These are phyloP conservation scores for Penicillium psychrosexuale DNA, from an alignment of 2,329 filamentous ascomycete genomes.

Conservation along the genomic window DNA sequence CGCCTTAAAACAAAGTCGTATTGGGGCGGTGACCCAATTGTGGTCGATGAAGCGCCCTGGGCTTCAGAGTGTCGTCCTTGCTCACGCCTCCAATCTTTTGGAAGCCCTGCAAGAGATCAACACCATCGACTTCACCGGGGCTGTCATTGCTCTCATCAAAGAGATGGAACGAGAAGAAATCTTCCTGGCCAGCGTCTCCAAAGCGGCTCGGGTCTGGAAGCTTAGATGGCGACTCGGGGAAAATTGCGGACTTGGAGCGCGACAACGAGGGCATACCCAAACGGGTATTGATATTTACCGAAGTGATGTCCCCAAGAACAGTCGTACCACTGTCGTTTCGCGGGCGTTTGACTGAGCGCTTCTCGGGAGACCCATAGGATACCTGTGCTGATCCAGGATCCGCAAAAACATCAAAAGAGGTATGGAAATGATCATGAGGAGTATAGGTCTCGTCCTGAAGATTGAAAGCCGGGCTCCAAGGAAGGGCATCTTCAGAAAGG, in stretches of 20 bases:
- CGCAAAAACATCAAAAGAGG: slow-evolving; percentile 56
- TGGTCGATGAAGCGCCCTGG: slow-evolving; percentile 30
- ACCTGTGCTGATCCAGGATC: slow-evolving; percentile 40
- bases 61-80: slow-evolving; percentile 34
- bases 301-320: slow-evolving; percentile 49
- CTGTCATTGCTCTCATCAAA: slow-evolving; percentile 47
- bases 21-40: slow-evolving; percentile 33
- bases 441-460: slow-evolving; percentile 47
- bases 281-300: slow-evolving; percentile 36
- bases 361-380: slow-evolving; percentile 54
- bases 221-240: slow-evolving; percentile 43
- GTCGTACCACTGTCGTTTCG: slow-evolving; percentile 49
- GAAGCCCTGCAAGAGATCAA: slow-evolving; percentile 49
- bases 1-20: slow-evolving; percentile 32
- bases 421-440: slow-evolving; percentile 43
- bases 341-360: slow-evolving; percentile 52
- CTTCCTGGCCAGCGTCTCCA: slow-evolving; percentile 40
- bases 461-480: slow-evolving; percentile 52
- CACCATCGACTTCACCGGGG: slow-evolving; percentile 43
- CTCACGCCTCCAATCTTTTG: slow-evolving; percentile 45
- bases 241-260: slow-evolving; percentile 35
- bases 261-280: slow-evolving; percentile 35
- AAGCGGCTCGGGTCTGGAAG: slow-evolving; percentile 32
- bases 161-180: slow-evolving; percentile 49
- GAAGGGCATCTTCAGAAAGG: slow-evolving; percentile 40